A percentile compares a stretch with the other conserved stretches of the same genome.
Evolutionary conservation across 2,329 filamentous ascomycete species (phyloP).

Genomic region (Lanzia echinophila): DNA sequence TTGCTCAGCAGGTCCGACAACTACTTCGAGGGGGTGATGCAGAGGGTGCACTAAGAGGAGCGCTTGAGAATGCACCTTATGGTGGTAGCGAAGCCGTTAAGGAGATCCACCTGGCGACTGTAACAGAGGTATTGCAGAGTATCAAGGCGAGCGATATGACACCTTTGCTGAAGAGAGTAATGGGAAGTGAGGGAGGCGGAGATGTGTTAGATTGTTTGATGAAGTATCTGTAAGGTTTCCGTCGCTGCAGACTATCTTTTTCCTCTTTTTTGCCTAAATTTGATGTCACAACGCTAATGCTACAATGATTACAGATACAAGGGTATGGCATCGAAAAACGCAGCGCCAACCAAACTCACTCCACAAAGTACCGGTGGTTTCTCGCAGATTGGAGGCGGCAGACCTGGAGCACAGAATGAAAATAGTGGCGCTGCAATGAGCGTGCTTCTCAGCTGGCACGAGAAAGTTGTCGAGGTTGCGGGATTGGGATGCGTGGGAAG

Average conservation of each 20-base stretch:
- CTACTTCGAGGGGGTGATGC: constrained; percentile 78
- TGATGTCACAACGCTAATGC: neutral
- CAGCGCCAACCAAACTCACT: constrained; percentile 40
- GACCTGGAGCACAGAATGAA: constrained; percentile 49
- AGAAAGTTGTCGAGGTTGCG: constrained; percentile 93
- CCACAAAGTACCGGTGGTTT: constrained; percentile 77
- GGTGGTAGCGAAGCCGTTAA: constrained; percentile 52
- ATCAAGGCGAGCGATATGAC: constrained; percentile 97
- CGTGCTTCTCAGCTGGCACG: constrained; percentile 94
- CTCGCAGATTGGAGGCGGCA: constrained; percentile 60
- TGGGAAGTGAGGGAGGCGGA: constrained; percentile 68
- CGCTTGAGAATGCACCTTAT: constrained; percentile 79
- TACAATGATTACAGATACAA: constrained; percentile 59
- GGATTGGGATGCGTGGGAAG: constrained; percentile 86
- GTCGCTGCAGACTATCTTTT: neutral
- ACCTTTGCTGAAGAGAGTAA: constrained; percentile 75
- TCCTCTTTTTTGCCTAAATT: neutral
- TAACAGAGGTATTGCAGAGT: constrained; percentile 89
- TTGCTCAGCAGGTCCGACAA: constrained; percentile 79
- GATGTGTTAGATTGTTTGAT: constrained; percentile 89
- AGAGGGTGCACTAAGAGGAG: constrained; percentile 78
- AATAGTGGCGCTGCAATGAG: constrained; percentile 88
- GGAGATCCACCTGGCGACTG: constrained; percentile 80
- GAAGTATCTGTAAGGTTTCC: constrained; percentile 79
- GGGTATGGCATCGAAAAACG: constrained; percentile 59